Conservation (phyloP, 2,329 filamentous ascomycete genomes). For the Diaporthe ampelina region DNA sequence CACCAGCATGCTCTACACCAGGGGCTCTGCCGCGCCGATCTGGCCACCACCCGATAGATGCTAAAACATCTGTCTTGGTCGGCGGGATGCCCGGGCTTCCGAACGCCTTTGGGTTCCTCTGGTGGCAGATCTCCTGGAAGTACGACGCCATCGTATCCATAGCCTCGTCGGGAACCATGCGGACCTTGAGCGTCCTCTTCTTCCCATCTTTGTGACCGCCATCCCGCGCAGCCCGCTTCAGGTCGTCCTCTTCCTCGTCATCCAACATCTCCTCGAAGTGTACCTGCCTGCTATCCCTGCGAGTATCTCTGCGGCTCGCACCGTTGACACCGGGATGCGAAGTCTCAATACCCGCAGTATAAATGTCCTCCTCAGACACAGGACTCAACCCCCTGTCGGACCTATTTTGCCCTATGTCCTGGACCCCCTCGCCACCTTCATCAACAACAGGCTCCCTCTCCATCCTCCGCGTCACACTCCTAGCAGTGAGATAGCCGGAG, state of each 20-base stretch:
- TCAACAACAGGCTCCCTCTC: slow-evolving; percentile 3
- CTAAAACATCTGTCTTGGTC: slow-evolving; percentile 33
- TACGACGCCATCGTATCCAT: slow-evolving; percentile 35
- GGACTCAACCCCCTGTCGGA: not conserved
- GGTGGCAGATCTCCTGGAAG: slow-evolving; percentile 36
- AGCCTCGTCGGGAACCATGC: slow-evolving; percentile 23
- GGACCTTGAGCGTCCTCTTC: slow-evolving; percentile 18
- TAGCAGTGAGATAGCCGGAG: slow-evolving; percentile 14
- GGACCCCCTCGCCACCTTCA: not conserved
- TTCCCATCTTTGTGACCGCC: not conserved
- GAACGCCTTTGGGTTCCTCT: slow-evolving; percentile 29
- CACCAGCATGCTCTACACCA: slow-evolving; percentile 9
- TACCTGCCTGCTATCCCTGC: slow-evolving; percentile 19
- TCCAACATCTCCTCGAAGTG: slow-evolving; percentile 22
- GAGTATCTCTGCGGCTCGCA: not conserved
- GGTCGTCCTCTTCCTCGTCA: slow-evolving; percentile 11
- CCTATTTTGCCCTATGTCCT: not conserved
- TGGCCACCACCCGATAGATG: slow-evolving; percentile 30
- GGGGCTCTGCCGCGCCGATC: slow-evolving; percentile 22
- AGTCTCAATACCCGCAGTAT: not conserved
- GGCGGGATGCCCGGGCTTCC: slow-evolving; percentile 21
- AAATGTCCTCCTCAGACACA: slow-evolving; percentile 24
- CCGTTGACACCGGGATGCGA: not conserved
- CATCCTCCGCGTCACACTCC: slow-evolving; percentile 25
- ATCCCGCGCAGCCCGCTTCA: not conserved